Evolutionary conservation across 2,329 filamentous ascomycete species (phyloP), one percentile per base, ranked within the genome.

Genomic region (Gaeumannomyces sp.): DNA sequence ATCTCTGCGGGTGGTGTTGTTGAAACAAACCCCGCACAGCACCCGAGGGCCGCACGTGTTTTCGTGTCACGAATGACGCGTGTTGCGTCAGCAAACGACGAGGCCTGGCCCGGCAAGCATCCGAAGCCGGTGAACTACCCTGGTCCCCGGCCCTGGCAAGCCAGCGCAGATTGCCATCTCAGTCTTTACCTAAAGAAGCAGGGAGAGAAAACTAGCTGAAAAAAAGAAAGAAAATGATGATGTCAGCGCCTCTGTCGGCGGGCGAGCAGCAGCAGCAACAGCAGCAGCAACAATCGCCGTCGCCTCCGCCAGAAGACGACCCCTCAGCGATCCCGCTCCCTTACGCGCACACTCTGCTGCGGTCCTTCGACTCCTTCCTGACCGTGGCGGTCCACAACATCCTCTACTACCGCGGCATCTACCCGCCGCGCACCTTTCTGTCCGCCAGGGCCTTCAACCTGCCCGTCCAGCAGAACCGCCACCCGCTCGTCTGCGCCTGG

Each of bases 401-500:
- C 71, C 86, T 97, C 70, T 94, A 88, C 80, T 87, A 95, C 72
- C 90, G 93, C 70, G 77, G 77, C 66, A 86, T 97, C 72, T 97
- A 97, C 76, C 92, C 93, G 0, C 76, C 79, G 61, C 78, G 85
- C 33, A 91, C 92, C 50, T 97, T 97, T 78, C 84, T 94, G 65
- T 86, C 89, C 58, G 85, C 89, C 56, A 86, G 89, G 68, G 92
- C 91, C 71, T 93, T 93, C 81, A 93, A 94, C 77, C 88, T 92
- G 66, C 85, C 92, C 35, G 89, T 96, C 60, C 89, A 90, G 71
- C 93, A 97, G 74, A 94, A 87, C 66, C 89, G 93, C 65, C 93
- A 97, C 76, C 92, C 93, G 0, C 85, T 86, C 70, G 90, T 97
- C 68, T 96, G 92, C 81, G 80, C 86, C 71, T 97, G 93, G 90